Evolutionary conservation across 2,329 filamentous ascomycete species (phyloP).

Genomic region (Colletotrichum tofieldiae): DNA sequence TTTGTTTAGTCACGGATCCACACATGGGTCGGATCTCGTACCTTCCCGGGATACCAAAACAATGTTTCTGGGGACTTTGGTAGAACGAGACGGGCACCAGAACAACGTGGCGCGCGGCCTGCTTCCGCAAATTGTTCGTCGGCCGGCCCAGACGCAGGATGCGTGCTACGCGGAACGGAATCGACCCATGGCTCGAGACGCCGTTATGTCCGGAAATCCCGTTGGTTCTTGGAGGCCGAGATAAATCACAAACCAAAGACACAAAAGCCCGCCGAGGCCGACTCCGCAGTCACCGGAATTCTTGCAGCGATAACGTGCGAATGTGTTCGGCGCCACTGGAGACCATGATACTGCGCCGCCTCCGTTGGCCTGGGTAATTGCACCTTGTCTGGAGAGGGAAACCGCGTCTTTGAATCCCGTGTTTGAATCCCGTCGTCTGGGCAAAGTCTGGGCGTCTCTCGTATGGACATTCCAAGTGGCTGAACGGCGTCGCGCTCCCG

Average conservation of each 20-base stretch:
- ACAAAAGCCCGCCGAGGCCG: not conserved
- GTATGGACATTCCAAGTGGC: not conserved
- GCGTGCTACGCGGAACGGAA: not conserved
- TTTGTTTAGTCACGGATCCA: too few species aligned
- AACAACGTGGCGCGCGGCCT: slow-evolving; percentile 3
- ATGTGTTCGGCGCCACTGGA: not conserved
- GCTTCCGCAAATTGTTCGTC: too few species aligned
- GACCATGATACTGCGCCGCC: not conserved
- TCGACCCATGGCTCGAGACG: not conserved
- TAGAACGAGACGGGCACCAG: too few species aligned
- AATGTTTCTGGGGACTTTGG: not conserved
- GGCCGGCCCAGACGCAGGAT: not conserved
- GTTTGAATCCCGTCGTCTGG: not conserved
- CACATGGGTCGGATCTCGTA: too few species aligned
- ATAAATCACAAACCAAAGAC: not conserved
- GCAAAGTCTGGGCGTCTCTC: not conserved
- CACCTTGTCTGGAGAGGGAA: not conserved
- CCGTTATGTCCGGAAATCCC: not conserved
- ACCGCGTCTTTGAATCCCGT: too few species aligned
- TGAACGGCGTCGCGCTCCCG: not conserved
- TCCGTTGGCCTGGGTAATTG: not conserved
- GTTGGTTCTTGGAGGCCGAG: not conserved
- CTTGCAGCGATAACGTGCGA: not conserved
- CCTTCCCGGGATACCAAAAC: not conserved
- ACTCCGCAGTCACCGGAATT: too few species aligned